Conservation (phyloP, 768 basidiomycete genomes). For the Chalciporus pseudorubinellus region DNA sequence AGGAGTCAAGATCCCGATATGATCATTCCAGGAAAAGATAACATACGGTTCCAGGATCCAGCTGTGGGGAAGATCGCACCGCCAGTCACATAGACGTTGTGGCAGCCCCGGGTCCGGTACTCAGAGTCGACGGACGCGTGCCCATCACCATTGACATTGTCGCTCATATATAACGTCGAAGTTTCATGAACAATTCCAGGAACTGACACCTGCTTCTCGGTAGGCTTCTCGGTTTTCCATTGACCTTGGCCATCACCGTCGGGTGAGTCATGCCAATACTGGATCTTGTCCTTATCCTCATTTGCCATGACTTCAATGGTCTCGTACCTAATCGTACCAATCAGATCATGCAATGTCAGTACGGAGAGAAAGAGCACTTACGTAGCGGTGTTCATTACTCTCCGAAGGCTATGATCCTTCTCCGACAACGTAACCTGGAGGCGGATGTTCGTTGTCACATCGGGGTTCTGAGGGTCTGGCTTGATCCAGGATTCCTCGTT, state of each 20-base stretch:
- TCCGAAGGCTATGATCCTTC: constrained; percentile 2
- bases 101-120: constrained; percentile 11
- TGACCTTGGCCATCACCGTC: not conserved
- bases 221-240: constrained; percentile 1
- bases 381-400: constrained; percentile 10
- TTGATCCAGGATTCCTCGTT: not conserved
- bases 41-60: constrained; percentile 18
- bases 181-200: constrained; percentile 4
- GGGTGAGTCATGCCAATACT: constrained; percentile 5
- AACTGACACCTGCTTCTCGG: not conserved
- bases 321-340: not conserved
- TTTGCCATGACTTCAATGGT: constrained; percentile 1
- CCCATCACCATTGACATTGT: not conserved
- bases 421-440: constrained; percentile 11
- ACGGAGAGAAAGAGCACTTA: not conserved
- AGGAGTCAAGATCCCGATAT: not conserved
- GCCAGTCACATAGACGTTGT: constrained; percentile 21
- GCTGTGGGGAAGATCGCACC: constrained; percentile 16
- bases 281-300: not conserved
- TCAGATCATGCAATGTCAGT: not conserved
- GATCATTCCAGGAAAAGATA: not conserved
- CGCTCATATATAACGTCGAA: constrained; percentile 11
- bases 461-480: not conserved
- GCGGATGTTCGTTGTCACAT: constrained; percentile 9
- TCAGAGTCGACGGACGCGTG: constrained; percentile 12